Evolutionary conservation across 129 eudicot species (phyloP).

Genomic region (Chrysanthemum seticuspe): DNA sequence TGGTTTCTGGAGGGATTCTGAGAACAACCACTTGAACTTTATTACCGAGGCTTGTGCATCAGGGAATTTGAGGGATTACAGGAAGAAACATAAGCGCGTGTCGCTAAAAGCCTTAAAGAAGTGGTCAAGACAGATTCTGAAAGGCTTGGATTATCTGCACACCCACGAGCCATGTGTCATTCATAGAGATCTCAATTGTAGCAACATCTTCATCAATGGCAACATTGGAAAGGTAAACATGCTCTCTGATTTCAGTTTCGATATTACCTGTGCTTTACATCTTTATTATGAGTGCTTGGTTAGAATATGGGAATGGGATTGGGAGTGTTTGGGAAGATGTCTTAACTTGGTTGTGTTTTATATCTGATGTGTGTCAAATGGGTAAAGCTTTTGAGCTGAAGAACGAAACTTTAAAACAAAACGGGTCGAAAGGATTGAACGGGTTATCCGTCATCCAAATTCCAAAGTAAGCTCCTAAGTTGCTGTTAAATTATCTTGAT

Average conservation of each 20-base stretch:
- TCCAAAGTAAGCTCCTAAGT: no score
- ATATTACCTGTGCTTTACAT: not conserved
- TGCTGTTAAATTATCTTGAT: no score
- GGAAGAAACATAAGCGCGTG: slow-evolving; percentile 66
- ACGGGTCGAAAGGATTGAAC: no score
- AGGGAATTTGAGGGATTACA: slow-evolving; percentile 65
- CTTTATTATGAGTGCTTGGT: not conserved
- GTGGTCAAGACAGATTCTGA: slow-evolving; percentile 64
- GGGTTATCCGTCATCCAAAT: no score
- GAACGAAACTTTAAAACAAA: no score
- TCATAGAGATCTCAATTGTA: slow-evolving; percentile 74
- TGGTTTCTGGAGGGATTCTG: slow-evolving; percentile 61
- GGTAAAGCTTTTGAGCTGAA: no score
- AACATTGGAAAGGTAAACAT: slow-evolving; percentile 59
- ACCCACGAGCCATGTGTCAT: slow-evolving; percentile 74
- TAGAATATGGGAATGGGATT: not conserved
- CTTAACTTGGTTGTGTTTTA: no score
- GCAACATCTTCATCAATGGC: slow-evolving; percentile 76
- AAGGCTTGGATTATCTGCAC: slow-evolving; percentile 67
- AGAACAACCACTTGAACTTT: slow-evolving; percentile 50
- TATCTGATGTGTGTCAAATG: no score
- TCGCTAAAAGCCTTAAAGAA: slow-evolving; percentile 61
- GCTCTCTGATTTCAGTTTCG: not conserved
- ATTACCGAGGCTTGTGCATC: slow-evolving; percentile 72
- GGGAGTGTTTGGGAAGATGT: not conserved